Conservation (phyloP, 306 rosid genomes). For the Aeschynomene evenia region DNA sequence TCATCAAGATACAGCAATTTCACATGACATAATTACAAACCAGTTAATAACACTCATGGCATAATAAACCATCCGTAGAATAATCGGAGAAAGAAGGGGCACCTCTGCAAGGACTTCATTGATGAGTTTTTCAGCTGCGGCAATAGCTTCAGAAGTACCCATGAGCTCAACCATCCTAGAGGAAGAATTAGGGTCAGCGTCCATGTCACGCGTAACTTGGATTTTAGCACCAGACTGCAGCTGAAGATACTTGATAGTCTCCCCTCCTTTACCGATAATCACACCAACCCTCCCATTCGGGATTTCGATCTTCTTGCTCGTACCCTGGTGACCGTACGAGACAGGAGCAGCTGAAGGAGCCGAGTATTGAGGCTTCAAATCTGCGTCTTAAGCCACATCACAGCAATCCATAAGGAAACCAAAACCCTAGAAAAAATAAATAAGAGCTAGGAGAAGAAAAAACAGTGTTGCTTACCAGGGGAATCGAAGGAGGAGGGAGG, state of each 20-base stretch:
- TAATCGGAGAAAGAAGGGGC: background rate
- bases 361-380: conserved; percentile 54
- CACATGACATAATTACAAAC: background rate
- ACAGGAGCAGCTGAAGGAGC: conserved; percentile 54
- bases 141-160: conserved; percentile 83
- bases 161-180: conserved; percentile 77
- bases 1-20: background rate
- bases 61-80: no score
- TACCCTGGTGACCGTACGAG: conserved; percentile 62
- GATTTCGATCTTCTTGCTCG: conserved; percentile 75
- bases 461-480: conserved; percentile 39
- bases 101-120: conserved; percentile 93
- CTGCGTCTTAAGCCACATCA: conserved; percentile 35
- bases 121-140: conserved; percentile 79
- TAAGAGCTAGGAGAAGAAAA: background rate
- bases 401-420: background rate
- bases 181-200: conserved; percentile 65
- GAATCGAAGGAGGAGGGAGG: conserved; percentile 58
- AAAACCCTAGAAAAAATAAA: background rate
- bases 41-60: no score
- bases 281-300: conserved; percentile 97
- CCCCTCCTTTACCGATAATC: conserved; percentile 92
- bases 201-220: conserved; percentile 90
- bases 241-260: conserved; percentile 91
- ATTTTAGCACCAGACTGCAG: conserved; percentile 94